Conservation (phyloP, 1,139 yeast species). For the Meyerozyma athensensis region DNA sequence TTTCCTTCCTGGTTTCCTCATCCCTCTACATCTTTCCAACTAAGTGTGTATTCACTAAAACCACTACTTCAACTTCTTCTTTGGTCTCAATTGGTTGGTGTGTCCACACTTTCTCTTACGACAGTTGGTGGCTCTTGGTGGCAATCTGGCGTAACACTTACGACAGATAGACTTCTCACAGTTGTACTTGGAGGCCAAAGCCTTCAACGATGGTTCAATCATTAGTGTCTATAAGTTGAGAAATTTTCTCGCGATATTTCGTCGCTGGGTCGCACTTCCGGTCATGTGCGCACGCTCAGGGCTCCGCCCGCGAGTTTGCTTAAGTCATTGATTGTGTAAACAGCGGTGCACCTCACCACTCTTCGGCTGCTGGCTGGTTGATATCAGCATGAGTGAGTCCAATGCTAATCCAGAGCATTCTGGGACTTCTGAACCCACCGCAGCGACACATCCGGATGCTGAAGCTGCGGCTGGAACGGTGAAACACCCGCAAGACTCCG, state of each 20-base stretch:
- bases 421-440: background rate
- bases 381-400: background rate
- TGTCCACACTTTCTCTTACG: constrained; percentile 99
- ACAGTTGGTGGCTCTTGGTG: constrained; percentile 99
- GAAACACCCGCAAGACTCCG: background rate
- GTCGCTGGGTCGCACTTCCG: constrained; percentile 1
- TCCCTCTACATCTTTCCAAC: background rate
- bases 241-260: background rate
- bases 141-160: constrained; percentile 99
- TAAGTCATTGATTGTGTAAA: background rate
- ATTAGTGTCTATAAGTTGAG: constrained; percentile 19
- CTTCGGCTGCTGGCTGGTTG: background rate
- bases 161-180: constrained; percentile 99
- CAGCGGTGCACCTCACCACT: constrained; percentile 1
- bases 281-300: constrained; percentile 2
- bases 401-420: background rate
- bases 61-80: constrained; percentile 96
- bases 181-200: constrained; percentile 99
- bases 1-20: background rate
- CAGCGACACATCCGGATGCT: background rate
- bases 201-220: constrained; percentile 99
- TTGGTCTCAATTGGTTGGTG: constrained; percentile 99
- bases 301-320: background rate
- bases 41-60: constrained; percentile 21
- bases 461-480: background rate